A percentile compares a stretch with the other conserved stretches of the same genome.
Conservation (phyloP, 768 basidiomycete genomes). For the Hericium rajendrae region DNA sequence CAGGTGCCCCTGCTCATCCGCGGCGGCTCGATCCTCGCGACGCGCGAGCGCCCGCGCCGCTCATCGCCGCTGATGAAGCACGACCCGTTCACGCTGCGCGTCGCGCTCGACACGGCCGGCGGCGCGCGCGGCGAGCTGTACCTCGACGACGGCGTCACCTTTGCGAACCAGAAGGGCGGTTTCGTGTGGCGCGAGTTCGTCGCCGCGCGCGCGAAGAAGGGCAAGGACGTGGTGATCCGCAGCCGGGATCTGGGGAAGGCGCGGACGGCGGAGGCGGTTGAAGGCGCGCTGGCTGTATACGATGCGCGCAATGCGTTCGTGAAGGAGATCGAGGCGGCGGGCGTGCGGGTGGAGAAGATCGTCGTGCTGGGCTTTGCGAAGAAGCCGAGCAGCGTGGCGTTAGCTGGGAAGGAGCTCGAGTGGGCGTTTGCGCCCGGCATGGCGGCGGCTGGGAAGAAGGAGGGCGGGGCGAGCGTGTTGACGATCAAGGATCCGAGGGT, state of each 20-base stretch:
- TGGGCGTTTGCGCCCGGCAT: slow-evolving; percentile 64
- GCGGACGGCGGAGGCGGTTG: slow-evolving; percentile 38
- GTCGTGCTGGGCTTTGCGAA: slow-evolving; percentile 62
- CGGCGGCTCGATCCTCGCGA: slow-evolving; percentile 84
- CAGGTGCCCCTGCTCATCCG: slow-evolving; percentile 80
- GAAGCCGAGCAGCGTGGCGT: slow-evolving; percentile 53
- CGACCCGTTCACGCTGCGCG: slow-evolving; percentile 88
- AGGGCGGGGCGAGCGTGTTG: slow-evolving; percentile 58
- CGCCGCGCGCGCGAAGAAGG: slow-evolving; percentile 41
- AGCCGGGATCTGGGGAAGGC: slow-evolving; percentile 46
- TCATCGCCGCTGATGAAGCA: slow-evolving; percentile 80
- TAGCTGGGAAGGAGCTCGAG: slow-evolving; percentile 40
- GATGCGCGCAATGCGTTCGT: slow-evolving; percentile 60
- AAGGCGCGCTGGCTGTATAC: slow-evolving; percentile 40
- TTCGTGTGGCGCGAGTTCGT: slow-evolving; percentile 76
- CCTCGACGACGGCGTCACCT: slow-evolving; percentile 89
- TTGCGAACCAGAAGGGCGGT: slow-evolving; percentile 62
- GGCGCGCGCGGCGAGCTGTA: slow-evolving; percentile 80
- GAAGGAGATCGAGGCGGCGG: slow-evolving; percentile 37
- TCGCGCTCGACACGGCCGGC: slow-evolving; percentile 57
- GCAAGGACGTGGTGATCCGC: slow-evolving; percentile 34
- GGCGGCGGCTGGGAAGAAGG: slow-evolving; percentile 44
- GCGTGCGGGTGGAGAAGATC: slow-evolving; percentile 74
- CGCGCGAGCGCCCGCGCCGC: slow-evolving; percentile 79
- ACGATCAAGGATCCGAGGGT: slow-evolving; percentile 69